Evolutionary conservation across 2,329 filamentous ascomycete genomes (phyloP), one percentile per base, ranked within the genome.

Genomic region (Cladobotryum mycophilum): DNA sequence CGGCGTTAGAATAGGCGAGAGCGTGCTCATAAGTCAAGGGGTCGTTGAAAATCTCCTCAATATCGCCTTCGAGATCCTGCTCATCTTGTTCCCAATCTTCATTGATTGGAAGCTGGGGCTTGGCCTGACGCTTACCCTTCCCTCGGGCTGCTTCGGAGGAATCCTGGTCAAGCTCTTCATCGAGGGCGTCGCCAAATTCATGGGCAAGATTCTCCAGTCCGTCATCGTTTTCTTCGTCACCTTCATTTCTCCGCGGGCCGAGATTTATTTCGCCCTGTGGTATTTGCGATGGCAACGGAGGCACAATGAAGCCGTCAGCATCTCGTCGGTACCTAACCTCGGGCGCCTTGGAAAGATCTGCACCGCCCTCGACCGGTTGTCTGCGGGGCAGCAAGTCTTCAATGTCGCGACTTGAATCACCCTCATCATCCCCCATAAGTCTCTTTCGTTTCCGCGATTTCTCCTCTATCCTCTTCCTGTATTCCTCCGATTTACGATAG

Each of bases 241-340:
- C 43, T 12, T 51, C 47, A 34, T 56, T 35, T 56, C 58, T 3
- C 48, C 47, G 4, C 36, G 47, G 4, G 6, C 53, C 62, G 14
- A 58, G 55, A 0, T 59, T 56, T 2, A 60, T 61, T 20, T 65
- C 60, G 5, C 70, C 67, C 41, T 64, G 57, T 1, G 64, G 60
- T 17, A 69, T 68, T 48, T 70, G 65, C 0, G 67, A 70, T 0
- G 77, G 78, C 5, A 69, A 58, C 1, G 72, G 69, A 1, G 85
- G 84, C 33, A 88, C 82, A 38, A 78, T 79, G 61, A 87, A 88
- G 2, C 85, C 85, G 58, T 88, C 84, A 2, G 81, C 77, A 62
- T 88, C 85, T 11, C 80, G 67, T 15, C 78, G 74, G 45, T 68
- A 68, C 41, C 70, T 65, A 1, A 67, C 59, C 22, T 61, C 67